phyloP scores from a whole-genome alignment of 257 asterid species.

The Eucommia ulmoides region DNA sequence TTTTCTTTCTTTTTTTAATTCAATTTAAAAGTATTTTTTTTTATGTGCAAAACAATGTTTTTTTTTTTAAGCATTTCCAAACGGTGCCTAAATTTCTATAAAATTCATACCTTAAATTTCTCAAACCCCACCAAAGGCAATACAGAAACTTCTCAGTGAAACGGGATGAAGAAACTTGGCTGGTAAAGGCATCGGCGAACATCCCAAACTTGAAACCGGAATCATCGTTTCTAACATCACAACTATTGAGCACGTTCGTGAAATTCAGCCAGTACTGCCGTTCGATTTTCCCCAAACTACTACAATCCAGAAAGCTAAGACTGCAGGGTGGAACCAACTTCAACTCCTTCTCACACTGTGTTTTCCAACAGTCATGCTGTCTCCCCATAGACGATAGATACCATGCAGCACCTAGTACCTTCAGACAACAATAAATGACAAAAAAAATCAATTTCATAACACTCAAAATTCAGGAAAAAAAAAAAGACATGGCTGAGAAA shows the following conservation, averaged over 20 bases:
- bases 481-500: neutral
- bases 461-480: neutral
- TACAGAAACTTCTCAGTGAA: constrained; percentile 68
- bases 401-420: constrained; percentile 95
- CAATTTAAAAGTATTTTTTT: too few relatives aligned
- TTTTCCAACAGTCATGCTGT: constrained; percentile 72
- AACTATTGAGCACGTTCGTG: constrained; percentile 37
- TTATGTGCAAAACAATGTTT: too few relatives aligned
- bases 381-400: constrained; percentile 84
- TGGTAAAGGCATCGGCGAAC: constrained; percentile 85
- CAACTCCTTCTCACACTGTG: constrained; percentile 37
- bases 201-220: constrained; percentile 88
- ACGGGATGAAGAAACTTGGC: constrained; percentile 59
- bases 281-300: constrained; percentile 6
- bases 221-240: constrained; percentile 66
- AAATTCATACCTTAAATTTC: constrained; percentile 83
- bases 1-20: too few relatives aligned
- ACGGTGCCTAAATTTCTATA: too few relatives aligned
- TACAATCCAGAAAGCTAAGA: constrained; percentile 48
- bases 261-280: constrained; percentile 50
- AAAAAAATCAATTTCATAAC: neutral
- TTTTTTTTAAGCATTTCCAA: too few relatives aligned
- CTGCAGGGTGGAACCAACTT: constrained; percentile 37
- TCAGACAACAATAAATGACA: constrained; percentile 1
- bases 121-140: constrained; percentile 98